These are phyloP conservation scores for Ehretia macrophylla DNA, from an alignment of 257 asterid genomes.

Conservation along the genomic window DNA sequence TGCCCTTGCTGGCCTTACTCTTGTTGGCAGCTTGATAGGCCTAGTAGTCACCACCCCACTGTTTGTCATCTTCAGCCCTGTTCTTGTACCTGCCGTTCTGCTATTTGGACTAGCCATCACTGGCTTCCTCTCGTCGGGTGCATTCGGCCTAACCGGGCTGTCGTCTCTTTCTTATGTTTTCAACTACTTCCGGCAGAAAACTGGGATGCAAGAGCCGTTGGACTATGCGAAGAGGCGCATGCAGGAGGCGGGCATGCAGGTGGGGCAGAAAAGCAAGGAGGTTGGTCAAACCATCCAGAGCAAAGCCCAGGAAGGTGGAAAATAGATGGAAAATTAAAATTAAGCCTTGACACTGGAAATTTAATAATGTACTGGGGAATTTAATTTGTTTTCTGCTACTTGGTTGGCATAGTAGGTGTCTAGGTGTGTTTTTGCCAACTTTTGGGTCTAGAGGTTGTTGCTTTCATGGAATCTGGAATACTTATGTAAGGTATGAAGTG, in stretches of 20 bases:
- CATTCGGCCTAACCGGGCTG: conserved; percentile 21
- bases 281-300: conserved; percentile 7
- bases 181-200: conserved; percentile 7
- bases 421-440: too few species aligned
- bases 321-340: too few species aligned
- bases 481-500: too few species aligned
- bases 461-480: too few species aligned
- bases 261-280: conserved; percentile 9
- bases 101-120: background rate
- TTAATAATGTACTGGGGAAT: too few species aligned
- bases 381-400: too few species aligned
- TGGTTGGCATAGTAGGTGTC: too few species aligned
- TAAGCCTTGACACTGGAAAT: too few species aligned
- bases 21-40: conserved; percentile 13
- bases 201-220: conserved; percentile 1
- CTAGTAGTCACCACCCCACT: conserved; percentile 13
- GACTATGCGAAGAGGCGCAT: conserved; percentile 13
- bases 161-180: conserved; percentile 16
- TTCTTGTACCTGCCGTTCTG: conserved; percentile 14
- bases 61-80: conserved; percentile 25
- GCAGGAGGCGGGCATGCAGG: conserved; percentile 1
- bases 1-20: conserved; percentile 14
- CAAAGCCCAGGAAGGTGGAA: conserved; percentile 8
- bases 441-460: too few species aligned
- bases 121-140: conserved; percentile 21